Evolutionary conservation across 177 flowering plant genomes (phyloP), one percentile per base, ranked within the genome.

Genomic region (Vitis hybrid): DNA sequence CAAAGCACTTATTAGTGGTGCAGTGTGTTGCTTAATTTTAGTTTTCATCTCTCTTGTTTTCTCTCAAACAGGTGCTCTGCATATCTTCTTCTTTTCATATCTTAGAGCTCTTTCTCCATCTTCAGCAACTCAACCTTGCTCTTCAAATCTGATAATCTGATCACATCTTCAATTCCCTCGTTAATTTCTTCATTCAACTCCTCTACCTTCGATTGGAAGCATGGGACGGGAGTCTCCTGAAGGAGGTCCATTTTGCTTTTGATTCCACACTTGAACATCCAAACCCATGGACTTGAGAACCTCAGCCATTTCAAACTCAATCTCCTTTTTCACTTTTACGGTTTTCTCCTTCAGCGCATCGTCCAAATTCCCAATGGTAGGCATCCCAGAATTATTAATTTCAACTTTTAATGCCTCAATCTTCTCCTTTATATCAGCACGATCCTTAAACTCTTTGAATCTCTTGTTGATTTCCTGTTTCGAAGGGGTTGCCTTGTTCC

Each of bases 391-490:
- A n/a, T 57, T 75, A 51, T 76, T 75, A 65, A 84, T 61, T 64
- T 84, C 90, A 58, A 77, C 77, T 75, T 79, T 80, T 57, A 91
- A 26, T 7, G 75, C 70, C 66, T 88, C 86, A 31, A 87, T 19
- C 75, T 82, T 87, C 56, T 83, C 82, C 81, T 84, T 79, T 33
- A 86, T 13, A 39, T 84, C 85, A 52, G 90, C 74, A 4, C 73
- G 76, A 62, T 78, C 82, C 59, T 84, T 52, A 65, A 84, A 48
- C 65, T 85, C 85, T 62, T 76, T 74, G 62, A 84, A 79, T 72
- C 78, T 88, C 77, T 85, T 77, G 56, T 85, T 83, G 60, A 92
- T 67, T 73, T 89, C 87, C 68, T 68, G 66, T 78, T 84, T 84
- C 74, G 84, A 51, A 19, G 64, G 51, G 7, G 64, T 65, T 57